These are phyloP conservation scores for Entonaema liquescens DNA, from an alignment of 495 filamentous ascomycete genomes.

Conservation along the genomic window DNA sequence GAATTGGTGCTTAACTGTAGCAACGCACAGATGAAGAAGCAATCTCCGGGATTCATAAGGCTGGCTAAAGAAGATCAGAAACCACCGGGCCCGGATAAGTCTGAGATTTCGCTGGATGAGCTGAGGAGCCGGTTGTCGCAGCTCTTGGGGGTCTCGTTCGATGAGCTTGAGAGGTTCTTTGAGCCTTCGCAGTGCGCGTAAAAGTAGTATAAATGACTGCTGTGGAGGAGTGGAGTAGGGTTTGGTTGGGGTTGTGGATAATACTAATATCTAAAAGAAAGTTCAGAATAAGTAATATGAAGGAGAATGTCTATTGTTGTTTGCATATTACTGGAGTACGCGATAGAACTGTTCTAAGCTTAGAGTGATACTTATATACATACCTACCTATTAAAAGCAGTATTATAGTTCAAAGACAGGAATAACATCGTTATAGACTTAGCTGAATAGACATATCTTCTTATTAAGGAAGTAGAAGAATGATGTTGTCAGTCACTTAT, in stretches of 20 bases:
- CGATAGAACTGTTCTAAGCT: not conserved
- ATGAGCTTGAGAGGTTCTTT: slow-evolving; percentile 41
- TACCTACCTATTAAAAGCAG: no score
- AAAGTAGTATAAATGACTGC: not conserved
- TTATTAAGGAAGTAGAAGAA: no score
- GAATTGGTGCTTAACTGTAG: not conserved
- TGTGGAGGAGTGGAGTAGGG: no score
- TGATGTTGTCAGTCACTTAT: no score
- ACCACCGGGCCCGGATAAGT: slow-evolving; percentile 6
- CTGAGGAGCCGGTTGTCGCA: slow-evolving; percentile 36
- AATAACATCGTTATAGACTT: no score
- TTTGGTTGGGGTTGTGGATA: not conserved
- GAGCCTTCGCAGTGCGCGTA: slow-evolving; percentile 29
- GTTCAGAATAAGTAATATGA: no score
- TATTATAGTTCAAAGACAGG: no score
- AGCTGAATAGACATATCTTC: no score
- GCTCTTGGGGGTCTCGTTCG: slow-evolving; percentile 41
- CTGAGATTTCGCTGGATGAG: slow-evolving; percentile 46
- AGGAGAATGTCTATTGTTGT: no score
- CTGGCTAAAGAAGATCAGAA: slow-evolving; percentile 14
- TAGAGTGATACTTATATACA: no score
- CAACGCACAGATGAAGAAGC: not conserved
- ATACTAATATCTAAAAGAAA: not conserved
- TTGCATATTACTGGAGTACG: not conserved
- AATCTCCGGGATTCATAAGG: slow-evolving; percentile 3